phyloP scores from a whole-genome alignment of 805 yeast species.

The Kodamaea restingae region DNA sequence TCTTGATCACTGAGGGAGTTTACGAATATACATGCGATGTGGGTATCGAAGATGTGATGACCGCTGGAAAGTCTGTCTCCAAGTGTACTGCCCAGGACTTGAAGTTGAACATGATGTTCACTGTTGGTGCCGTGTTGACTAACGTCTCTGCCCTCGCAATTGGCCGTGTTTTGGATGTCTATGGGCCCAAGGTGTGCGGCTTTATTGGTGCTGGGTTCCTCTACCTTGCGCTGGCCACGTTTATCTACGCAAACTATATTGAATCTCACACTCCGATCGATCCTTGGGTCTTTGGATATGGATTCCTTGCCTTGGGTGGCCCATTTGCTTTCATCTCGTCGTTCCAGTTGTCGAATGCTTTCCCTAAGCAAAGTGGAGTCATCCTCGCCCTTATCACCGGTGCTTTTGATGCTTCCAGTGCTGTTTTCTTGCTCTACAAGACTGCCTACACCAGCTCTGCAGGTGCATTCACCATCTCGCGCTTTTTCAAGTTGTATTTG shows the following conservation, averaged over 20 bases:
- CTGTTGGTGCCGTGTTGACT: constrained; percentile 54
- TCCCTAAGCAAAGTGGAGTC: constrained; percentile 50
- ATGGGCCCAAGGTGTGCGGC: constrained; percentile 53
- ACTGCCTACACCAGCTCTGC: constrained; percentile 32
- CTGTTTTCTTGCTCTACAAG: constrained; percentile 48
- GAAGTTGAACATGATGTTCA: constrained; percentile 55
- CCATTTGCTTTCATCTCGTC: constrained; percentile 55
- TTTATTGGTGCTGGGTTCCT: constrained; percentile 47
- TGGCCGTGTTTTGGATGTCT: constrained; percentile 46
- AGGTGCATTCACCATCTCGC: constrained; percentile 34
- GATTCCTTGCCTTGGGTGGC: constrained; percentile 54
- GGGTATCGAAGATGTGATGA: constrained; percentile 8
- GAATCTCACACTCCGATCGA: constrained; percentile 31
- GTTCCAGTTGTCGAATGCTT: constrained; percentile 54
- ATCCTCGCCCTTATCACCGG: constrained; percentile 53
- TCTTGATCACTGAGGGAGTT: constrained; percentile 71
- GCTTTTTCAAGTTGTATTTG: constrained; percentile 46
- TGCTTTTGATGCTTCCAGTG: constrained; percentile 57
- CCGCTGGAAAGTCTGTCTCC: constrained; percentile 20
- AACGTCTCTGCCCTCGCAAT: constrained; percentile 51
- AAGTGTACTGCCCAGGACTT: constrained; percentile 51
- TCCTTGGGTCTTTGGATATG: constrained; percentile 51
- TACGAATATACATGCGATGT: constrained; percentile 58
- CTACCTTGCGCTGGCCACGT: constrained; percentile 42
- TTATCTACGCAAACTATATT: constrained; percentile 36